Percentiles rank a stretch among this genome's conserved stretches.
Conservation (phyloP, 1,139 yeast species). For the Blastobotrys ciferrii region DNA sequence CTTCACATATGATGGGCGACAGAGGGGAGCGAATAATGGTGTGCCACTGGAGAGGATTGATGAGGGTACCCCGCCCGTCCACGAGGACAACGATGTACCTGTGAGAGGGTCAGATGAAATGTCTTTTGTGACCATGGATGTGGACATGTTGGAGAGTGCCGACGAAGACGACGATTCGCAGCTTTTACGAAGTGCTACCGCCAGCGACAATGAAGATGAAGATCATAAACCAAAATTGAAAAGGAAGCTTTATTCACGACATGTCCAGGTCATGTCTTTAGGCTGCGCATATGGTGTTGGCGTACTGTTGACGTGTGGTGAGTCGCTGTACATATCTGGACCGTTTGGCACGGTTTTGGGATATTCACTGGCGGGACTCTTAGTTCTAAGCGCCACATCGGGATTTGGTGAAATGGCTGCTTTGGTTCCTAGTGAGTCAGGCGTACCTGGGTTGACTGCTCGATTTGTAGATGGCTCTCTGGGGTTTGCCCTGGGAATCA, state of each 20-base stretch:
- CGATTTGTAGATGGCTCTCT: conserved; percentile 83
- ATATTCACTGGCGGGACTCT: conserved; percentile 60
- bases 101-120: conserved; percentile 17
- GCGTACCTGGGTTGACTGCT: conserved; percentile 57
- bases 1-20: conserved; percentile 25
- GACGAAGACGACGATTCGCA: conserved; percentile 20
- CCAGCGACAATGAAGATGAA: neutral
- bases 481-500: conserved; percentile 79
- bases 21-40: neutral
- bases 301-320: conserved; percentile 70
- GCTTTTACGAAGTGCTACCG: neutral
- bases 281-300: conserved; percentile 90
- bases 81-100: conserved; percentile 7
- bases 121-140: conserved; percentile 28
- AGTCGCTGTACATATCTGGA: conserved; percentile 74
- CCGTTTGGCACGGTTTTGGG: conserved; percentile 80
- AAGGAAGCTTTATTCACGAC: conserved; percentile 64
- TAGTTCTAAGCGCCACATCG: conserved; percentile 67
- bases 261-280: conserved; percentile 75
- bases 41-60: conserved; percentile 5
- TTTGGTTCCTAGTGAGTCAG: conserved; percentile 75
- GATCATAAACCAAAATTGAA: conserved; percentile 30
- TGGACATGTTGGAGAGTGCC: conserved; percentile 29
- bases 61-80: neutral
- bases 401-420: conserved; percentile 88